Percentiles rank a stretch among this genome's conserved stretches.
These are phyloP conservation scores for Populus tomentosa DNA, from an alignment of 441 rosid species.

Conservation along the genomic window DNA sequence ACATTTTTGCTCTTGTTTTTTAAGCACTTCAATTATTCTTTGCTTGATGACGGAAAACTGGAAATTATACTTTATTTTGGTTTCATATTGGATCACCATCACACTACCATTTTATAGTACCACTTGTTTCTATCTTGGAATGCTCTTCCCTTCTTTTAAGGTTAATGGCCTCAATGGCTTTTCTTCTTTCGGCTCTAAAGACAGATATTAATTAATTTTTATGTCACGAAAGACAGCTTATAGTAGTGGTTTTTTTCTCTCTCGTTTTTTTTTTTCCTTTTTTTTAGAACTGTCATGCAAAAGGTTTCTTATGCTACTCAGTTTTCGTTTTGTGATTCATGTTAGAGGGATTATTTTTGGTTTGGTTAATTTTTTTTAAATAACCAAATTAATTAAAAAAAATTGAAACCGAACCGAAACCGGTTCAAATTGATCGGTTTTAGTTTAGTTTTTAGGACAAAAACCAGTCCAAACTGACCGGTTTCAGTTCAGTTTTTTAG, in stretches of 20 bases:
- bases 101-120: neutral
- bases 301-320: too few species aligned
- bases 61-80: neutral
- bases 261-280: neutral
- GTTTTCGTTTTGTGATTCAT: too few species aligned
- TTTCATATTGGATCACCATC: neutral
- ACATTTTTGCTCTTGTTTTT: neutral
- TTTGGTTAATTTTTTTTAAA: too few species aligned
- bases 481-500: too few species aligned
- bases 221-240: neutral
- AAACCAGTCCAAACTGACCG: too few species aligned
- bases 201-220: neutral
- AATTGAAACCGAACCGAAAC: too few species aligned
- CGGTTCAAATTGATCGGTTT: too few species aligned
- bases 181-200: constrained; percentile 43
- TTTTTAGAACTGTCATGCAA: neutral
- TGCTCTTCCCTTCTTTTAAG: constrained; percentile 38
- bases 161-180: constrained; percentile 27
- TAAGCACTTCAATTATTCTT: neutral
- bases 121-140: constrained; percentile 12
- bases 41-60: neutral
- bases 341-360: too few species aligned
- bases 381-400: too few species aligned
- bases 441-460: too few species aligned
- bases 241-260: neutral